Evolutionary conservation across 805 yeast genomes (phyloP).

Genomic region (Priceomyces fermenticarens): DNA sequence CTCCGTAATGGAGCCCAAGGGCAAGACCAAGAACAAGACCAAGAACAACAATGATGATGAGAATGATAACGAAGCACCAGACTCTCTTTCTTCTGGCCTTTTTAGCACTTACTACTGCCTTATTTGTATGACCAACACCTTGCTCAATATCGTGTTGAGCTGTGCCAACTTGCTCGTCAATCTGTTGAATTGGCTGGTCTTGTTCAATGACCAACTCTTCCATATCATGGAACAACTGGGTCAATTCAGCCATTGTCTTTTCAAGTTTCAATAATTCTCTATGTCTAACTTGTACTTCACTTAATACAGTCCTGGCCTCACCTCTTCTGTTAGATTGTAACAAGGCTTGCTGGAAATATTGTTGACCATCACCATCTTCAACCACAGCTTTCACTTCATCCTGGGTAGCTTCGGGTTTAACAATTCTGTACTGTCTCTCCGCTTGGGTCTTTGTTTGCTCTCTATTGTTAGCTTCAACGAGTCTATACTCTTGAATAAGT

Average conservation of each 20-base stretch:
- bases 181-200: conserved; percentile 79
- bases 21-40: conserved; percentile 68
- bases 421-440: conserved; percentile 87
- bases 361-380: conserved; percentile 81
- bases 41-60: conserved; percentile 58
- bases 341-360: conserved; percentile 91
- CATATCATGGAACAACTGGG: conserved; percentile 93
- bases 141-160: conserved; percentile 91
- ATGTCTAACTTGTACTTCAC: conserved; percentile 95
- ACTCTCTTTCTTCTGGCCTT: conserved; percentile 88
- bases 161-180: conserved; percentile 72
- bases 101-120: conserved; percentile 84
- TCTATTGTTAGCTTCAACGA: conserved; percentile 81
- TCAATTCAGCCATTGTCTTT: conserved; percentile 91
- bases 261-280: conserved; percentile 92
- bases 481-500: conserved; percentile 81
- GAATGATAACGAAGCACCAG: conserved; percentile 71
- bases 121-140: conserved; percentile 90
- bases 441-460: conserved; percentile 85
- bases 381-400: conserved; percentile 83
- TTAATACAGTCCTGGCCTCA: conserved; percentile 91
- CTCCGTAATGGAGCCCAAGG: conserved; percentile 31
- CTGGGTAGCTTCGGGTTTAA: conserved; percentile 80
- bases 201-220: conserved; percentile 95
- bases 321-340: conserved; percentile 85